These are phyloP conservation scores for Phlebopus sp. DNA, from an alignment of 1,284 basidiomycete genomes.

Conservation along the genomic window DNA sequence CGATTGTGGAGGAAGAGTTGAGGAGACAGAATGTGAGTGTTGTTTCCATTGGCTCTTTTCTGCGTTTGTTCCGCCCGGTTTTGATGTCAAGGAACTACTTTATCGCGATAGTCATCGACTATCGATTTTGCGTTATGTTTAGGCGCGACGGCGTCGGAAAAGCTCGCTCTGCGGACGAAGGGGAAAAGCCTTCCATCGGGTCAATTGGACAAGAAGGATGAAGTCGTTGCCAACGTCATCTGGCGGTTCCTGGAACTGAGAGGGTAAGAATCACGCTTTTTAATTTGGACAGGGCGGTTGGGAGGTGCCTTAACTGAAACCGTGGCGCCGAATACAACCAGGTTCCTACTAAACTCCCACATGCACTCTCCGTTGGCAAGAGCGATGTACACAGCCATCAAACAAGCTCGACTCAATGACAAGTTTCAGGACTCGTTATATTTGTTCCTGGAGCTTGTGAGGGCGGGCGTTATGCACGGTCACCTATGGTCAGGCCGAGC, in stretches of 20 bases:
- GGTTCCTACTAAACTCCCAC: slow-evolving; percentile 87
- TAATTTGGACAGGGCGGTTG: too few species aligned
- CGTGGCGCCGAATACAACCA: slow-evolving; percentile 28
- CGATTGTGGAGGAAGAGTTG: slow-evolving; percentile 90
- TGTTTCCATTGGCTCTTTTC: neutral
- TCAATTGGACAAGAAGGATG: slow-evolving; percentile 94
- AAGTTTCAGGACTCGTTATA: slow-evolving; percentile 98
- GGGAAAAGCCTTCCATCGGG: slow-evolving; percentile 43
- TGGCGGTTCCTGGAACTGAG: slow-evolving; percentile 97
- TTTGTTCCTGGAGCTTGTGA: slow-evolving; percentile 87
- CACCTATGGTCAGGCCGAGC: slow-evolving; percentile 86
- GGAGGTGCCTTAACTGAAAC: slow-evolving; percentile 5
- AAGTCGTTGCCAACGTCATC: slow-evolving; percentile 96
- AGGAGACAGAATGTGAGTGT: slow-evolving; percentile 89
- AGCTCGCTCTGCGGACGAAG: slow-evolving; percentile 76
- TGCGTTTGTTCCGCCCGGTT: slow-evolving; percentile 11
- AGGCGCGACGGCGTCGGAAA: slow-evolving; percentile 82
- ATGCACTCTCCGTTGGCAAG: slow-evolving; percentile 87
- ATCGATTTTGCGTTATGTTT: slow-evolving; percentile 96
- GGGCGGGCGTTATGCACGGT: slow-evolving; percentile 94
- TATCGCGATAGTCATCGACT: slow-evolving; percentile 72
- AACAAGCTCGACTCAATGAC: slow-evolving; percentile 83
- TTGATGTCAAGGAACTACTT: slow-evolving; percentile 1
- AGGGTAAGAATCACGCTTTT: slow-evolving; percentile 53
- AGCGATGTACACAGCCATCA: slow-evolving; percentile 83